These are phyloP conservation scores for Aspergillus affinis DNA, from an alignment of 495 filamentous ascomycete species.

Conservation along the genomic window DNA sequence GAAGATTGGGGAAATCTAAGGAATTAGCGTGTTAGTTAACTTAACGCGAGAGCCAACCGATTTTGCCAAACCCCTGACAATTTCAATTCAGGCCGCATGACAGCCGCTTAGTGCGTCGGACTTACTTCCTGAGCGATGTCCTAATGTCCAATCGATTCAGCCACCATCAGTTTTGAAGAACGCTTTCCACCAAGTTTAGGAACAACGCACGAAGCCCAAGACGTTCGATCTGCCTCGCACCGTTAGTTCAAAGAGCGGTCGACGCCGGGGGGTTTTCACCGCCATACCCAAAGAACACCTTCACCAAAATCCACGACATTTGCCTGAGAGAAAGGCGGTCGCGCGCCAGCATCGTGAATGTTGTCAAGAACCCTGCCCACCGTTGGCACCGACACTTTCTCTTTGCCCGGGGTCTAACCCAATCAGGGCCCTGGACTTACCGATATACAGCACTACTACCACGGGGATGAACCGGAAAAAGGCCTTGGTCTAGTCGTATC, in stretches of 20 bases:
- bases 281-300: constrained; percentile 71
- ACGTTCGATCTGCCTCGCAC: constrained; percentile 59
- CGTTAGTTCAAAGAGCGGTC: constrained; percentile 37
- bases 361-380: constrained; percentile 78
- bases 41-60: constrained; percentile 44
- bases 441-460: constrained; percentile 78
- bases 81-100: constrained; percentile 34
- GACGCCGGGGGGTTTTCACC: constrained; percentile 30
- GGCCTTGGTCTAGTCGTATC: constrained; percentile 66
- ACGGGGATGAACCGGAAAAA: constrained; percentile 88
- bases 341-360: constrained; percentile 84
- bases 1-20: constrained; percentile 50
- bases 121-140: constrained; percentile 50
- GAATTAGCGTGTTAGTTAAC: constrained; percentile 40
- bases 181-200: constrained; percentile 13
- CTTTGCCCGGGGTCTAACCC: neutral
- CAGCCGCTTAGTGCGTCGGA: constrained; percentile 31
- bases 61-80: constrained; percentile 34
- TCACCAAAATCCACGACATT: constrained; percentile 86
- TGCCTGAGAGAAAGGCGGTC: constrained; percentile 68
- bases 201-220: constrained; percentile 72
- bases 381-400: neutral
- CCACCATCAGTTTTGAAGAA: constrained; percentile 40
- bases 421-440: constrained; percentile 31
- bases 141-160: constrained; percentile 51